Base-by-base conservation (phyloP, 352 stramenopile genomes). In the Globisporangium ultimum region DNA sequence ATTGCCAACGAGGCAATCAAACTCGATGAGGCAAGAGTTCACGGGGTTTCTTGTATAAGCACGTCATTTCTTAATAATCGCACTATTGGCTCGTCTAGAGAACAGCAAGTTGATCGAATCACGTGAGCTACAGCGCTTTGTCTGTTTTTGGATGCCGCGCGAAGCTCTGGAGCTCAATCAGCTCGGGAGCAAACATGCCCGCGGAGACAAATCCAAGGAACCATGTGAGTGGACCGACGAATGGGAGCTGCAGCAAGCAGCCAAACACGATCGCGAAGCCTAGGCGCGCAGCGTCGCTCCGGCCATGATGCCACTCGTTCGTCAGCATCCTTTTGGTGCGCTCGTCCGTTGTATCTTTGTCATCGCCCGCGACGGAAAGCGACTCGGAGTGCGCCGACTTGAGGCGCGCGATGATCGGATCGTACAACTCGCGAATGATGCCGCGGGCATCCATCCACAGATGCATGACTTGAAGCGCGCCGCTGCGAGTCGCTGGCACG, bases 101-200 rank as follows among this genome's bases (percentile, higher is more conserved):
- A 32, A 32, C 24, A 32, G 5, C 24, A 32, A 32, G n/a, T n/a
- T n/a, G 24, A 5, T 32, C 24, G 24, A 2, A 32, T 5, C 5
- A 2, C 5, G 24, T 32, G 24, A 15, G n/a, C 24, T 17, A 41
- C 21, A 58, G 52, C 32, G 12, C 40, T 41, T 49, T 62, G 48
- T 49, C 38, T 43, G 38, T 49, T 49, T 74, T 71, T 22, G 14
- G 66, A 5, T 46, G 70, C 3, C 57, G 18, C 10, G 84, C 90
- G 61, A 98, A 98, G 41, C 94, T 93, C 32, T 78, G 74, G 28
- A 87, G 58, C 32, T 88, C 74, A n/a, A 91, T 58, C 11, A 91
- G 73, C 48, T 91, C 81, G 1, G 81, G 78, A 0, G 81, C 71
- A 52, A 84, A 76, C 3, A 89, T 54, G 1, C 81, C 81, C 15